A percentile compares a stretch with the other conserved stretches of the same genome.
phyloP scores from a whole-genome alignment of 1,284 basidiomycete genomes.

The Ganoderma resinaceum region DNA sequence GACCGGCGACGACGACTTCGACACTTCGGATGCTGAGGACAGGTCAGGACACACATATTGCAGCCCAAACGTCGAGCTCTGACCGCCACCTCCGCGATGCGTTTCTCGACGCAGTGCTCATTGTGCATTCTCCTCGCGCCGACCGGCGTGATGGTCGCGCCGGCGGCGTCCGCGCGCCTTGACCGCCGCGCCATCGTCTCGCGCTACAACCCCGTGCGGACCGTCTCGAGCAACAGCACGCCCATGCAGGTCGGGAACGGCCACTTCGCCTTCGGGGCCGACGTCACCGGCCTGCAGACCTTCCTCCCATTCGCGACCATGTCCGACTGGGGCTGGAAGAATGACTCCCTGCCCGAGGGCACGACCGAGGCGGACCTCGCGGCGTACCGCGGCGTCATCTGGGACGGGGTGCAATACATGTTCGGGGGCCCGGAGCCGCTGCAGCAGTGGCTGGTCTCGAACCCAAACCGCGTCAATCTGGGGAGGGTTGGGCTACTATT shows the following conservation, averaged over 20 bases:
- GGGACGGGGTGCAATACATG: slow-evolving; percentile 61
- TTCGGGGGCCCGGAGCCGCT: slow-evolving; percentile 56
- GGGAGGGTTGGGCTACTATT: slow-evolving; percentile 59
- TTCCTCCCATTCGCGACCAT: slow-evolving; percentile 62
- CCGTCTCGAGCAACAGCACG: slow-evolving; percentile 53
- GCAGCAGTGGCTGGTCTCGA: slow-evolving; percentile 64
- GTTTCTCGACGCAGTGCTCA: not conserved
- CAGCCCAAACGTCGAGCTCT: not conserved
- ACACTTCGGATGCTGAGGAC: not conserved
- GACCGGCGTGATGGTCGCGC: too few species aligned
- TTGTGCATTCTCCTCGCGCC: not conserved
- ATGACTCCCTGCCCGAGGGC: slow-evolving; percentile 57
- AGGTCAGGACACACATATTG: not conserved
- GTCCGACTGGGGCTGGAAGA: slow-evolving; percentile 70
- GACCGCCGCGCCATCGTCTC: slow-evolving; percentile 50
- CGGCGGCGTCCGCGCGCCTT: slow-evolving; percentile 13
- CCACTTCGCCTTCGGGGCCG: slow-evolving; percentile 66
- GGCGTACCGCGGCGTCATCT: slow-evolving; percentile 56
- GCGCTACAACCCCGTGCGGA: slow-evolving; percentile 59
- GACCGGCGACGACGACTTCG: not conserved
- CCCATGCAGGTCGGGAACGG: slow-evolving; percentile 70
- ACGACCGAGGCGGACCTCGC: slow-evolving; percentile 52
- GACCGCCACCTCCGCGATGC: slow-evolving; percentile 6
- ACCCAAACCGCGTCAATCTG: slow-evolving; percentile 64
- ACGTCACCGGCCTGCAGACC: slow-evolving; percentile 65